Base-by-base conservation (phyloP, 2,329 filamentous ascomycete genomes). In the Exophiala dermatitidis region DNA sequence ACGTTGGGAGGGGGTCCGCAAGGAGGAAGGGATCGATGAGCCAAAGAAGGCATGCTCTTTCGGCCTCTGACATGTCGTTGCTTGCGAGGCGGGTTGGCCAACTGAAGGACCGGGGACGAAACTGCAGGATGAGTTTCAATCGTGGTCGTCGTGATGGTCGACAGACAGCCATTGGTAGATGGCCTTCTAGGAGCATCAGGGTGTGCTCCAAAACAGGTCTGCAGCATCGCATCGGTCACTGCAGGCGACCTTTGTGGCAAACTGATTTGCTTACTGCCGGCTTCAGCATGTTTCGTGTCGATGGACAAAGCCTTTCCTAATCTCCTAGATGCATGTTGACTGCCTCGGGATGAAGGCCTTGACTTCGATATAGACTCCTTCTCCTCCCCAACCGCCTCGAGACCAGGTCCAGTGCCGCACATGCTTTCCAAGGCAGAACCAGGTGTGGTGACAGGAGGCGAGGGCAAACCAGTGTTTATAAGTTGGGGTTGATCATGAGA, bases 31-130 rank as follows among this genome's bases (percentile, higher is more conserved):
- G 46, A 19, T 3, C 38, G 26, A 31, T 44, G 42, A 12, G 49
- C 37, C n/a, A 48, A 36, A 41, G 44, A 48, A 2, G 56, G 58
- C 56, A 59, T 47, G 40, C 56, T 60, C 48, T 59, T 59, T 41
- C 53, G 58, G 9, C 42, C 36, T 29, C 44, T 56, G 46, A 55
- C 32, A 29, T 58, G 56, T 19, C 42, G 28, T 6, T 49, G 26
- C 37, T 42, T 48, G 4, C 37, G 37, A 1, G 54, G 57, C 8
- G 47, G 44, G 12, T 48, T 50, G 30, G 36, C 46, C n/a, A 55
- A 26, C 12, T 19, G 51, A n/a, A 40, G 10, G 19, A 42, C 36
- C 12, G 26, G 38, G 19, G 38, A 28, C 29, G 33, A 19, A 30
- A 12, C 36, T n/a, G 43, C 4, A 12, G 47, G 6, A 3, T 48